phyloP scores from a whole-genome alignment of 257 asterid species.

The Solanum piurae region DNA sequence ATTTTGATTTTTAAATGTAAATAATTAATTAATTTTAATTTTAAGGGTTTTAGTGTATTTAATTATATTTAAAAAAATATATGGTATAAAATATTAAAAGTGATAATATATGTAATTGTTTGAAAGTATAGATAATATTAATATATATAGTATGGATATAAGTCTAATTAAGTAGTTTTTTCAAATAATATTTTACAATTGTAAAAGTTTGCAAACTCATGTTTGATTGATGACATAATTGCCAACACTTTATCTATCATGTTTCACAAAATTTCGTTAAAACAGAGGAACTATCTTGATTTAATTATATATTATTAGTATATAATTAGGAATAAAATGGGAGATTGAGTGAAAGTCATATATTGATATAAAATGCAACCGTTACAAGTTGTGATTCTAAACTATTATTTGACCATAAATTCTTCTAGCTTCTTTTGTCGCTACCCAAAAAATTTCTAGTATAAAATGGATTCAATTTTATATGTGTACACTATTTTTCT shows the following conservation, averaged over 20 bases:
- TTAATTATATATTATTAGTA: background rate
- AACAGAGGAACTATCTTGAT: background rate
- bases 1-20: too few species aligned
- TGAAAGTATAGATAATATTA: too few species aligned
- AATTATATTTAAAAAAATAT: too few species aligned
- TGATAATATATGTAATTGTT: too few species aligned
- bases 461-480: background rate
- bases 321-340: background rate
- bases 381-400: background rate
- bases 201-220: background rate
- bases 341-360: background rate
- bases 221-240: background rate
- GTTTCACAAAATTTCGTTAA: background rate
- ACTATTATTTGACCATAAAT: too few species aligned
- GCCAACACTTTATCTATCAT: background rate
- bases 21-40: too few species aligned
- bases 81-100: too few species aligned
- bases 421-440: background rate
- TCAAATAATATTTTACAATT: background rate
- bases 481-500: background rate
- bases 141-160: too few species aligned
- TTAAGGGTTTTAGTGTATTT: too few species aligned
- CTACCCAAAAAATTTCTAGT: background rate
- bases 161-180: too few species aligned
- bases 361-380: background rate